phyloP scores from a whole-genome alignment of 2,329 filamentous ascomycete genomes.

The Exophiala calicioides region DNA sequence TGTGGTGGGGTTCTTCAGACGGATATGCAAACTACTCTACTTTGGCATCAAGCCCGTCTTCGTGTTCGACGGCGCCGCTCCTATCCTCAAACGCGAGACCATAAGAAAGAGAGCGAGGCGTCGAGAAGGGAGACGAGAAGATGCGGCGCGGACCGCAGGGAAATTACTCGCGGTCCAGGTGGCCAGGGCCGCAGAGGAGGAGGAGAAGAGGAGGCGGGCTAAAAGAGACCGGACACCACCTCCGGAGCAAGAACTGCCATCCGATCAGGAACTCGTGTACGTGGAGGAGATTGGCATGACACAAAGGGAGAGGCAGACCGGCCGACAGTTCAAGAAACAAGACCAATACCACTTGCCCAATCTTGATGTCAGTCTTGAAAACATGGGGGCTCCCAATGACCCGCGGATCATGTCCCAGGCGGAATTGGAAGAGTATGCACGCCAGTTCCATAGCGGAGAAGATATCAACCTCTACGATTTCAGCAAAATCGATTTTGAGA shows the following conservation, averaged over 20 bases:
- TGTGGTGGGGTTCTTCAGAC: slow-evolving; percentile 94
- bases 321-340: slow-evolving; percentile 76
- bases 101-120: slow-evolving; percentile 75
- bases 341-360: slow-evolving; percentile 96
- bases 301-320: slow-evolving; percentile 70
- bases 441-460: slow-evolving; percentile 87
- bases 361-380: slow-evolving; percentile 71
- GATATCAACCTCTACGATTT: slow-evolving; percentile 91
- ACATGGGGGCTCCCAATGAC: slow-evolving; percentile 88
- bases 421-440: slow-evolving; percentile 89
- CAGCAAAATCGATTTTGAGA: slow-evolving; percentile 97
- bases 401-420: slow-evolving; percentile 95
- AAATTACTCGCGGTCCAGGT: slow-evolving; percentile 93
- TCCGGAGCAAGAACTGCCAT: slow-evolving; percentile 68
- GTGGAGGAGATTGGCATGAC: slow-evolving; percentile 86
- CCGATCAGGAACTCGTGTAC: slow-evolving; percentile 73
- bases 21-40: slow-evolving; percentile 96
- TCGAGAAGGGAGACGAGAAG: slow-evolving; percentile 84
- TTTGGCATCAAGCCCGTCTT: slow-evolving; percentile 96
- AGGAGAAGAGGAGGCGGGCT: slow-evolving; percentile 65
- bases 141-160: slow-evolving; percentile 87
- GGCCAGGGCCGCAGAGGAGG: slow-evolving; percentile 85
- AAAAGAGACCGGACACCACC: slow-evolving; percentile 37
- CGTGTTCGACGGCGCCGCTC: slow-evolving; percentile 95
- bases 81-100: slow-evolving; percentile 85